Conservation (phyloP, 352 stramenopile genomes). For the Phytopythium vexans region DNA sequence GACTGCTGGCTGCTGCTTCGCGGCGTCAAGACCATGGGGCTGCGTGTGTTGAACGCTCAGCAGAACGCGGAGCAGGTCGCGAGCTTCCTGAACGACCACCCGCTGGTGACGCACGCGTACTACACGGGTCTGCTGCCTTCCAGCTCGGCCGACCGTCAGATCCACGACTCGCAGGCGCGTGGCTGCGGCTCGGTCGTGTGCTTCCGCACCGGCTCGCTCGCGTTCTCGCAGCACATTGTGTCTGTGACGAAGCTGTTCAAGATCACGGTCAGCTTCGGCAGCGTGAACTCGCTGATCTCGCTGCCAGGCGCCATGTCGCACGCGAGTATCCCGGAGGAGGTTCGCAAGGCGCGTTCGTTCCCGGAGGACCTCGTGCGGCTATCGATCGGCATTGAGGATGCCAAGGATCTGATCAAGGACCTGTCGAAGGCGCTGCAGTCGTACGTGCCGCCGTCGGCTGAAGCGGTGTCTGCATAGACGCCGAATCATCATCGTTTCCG, state of each 20-base stretch:
- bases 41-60: slow-evolving; percentile 79
- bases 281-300: slow-evolving; percentile 91
- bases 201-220: slow-evolving; percentile 86
- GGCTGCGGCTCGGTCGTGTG: slow-evolving; percentile 89
- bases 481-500: neutral
- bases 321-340: slow-evolving; percentile 91
- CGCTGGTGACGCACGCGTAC: slow-evolving; percentile 78
- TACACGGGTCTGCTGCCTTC: slow-evolving; percentile 90
- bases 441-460: slow-evolving; percentile 35
- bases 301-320: slow-evolving; percentile 95
- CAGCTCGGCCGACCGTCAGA: slow-evolving; percentile 57
- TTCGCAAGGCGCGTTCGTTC: slow-evolving; percentile 88
- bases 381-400: slow-evolving; percentile 93
- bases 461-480: slow-evolving; percentile 12
- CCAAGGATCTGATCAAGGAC: slow-evolving; percentile 93
- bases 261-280: slow-evolving; percentile 92
- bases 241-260: slow-evolving; percentile 93
- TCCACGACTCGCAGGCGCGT: slow-evolving; percentile 84
- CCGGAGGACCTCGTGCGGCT: slow-evolving; percentile 93
- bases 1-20: slow-evolving; percentile 89
- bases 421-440: slow-evolving; percentile 88
- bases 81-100: slow-evolving; percentile 85
- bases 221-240: slow-evolving; percentile 88
- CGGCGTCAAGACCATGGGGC: slow-evolving; percentile 89
- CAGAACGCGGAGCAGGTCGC: slow-evolving; percentile 90